Percentiles rank a stretch among this genome's conserved stretches.
phyloP scores from a whole-genome alignment of 1,139 yeast genomes.

The Diutina sp. region DNA sequence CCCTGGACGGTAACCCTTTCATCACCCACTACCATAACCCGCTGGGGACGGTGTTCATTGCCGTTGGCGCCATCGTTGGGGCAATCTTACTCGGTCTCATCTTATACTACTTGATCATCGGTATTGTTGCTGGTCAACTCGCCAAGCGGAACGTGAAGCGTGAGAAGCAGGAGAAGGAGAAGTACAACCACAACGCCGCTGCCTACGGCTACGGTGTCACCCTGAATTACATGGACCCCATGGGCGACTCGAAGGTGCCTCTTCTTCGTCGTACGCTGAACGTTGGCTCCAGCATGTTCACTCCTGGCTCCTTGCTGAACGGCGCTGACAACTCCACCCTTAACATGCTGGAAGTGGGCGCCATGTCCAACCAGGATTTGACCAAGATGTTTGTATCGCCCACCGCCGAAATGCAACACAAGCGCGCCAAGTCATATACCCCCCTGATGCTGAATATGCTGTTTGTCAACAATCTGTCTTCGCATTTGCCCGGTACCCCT shows the following conservation, averaged over 20 bases:
- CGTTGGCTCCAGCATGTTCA: slow-evolving; percentile 2
- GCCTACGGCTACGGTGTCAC: slow-evolving; percentile 19
- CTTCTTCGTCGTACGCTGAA: slow-evolving; percentile 15
- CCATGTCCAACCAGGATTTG: slow-evolving; percentile 27
- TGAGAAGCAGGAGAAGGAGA: slow-evolving; percentile 25
- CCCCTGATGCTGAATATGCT: slow-evolving; percentile 12
- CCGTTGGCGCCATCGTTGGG: slow-evolving; percentile 60
- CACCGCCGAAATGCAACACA: slow-evolving; percentile 55
- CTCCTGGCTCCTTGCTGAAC: slow-evolving; percentile 11
- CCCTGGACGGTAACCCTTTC: slow-evolving; percentile 47
- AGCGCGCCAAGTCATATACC: slow-evolving; percentile 15
- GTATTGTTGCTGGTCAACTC: slow-evolving; percentile 23
- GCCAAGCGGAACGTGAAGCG: slow-evolving; percentile 22
- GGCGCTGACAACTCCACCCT: slow-evolving; percentile 28
- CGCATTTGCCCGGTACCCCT: slow-evolving; percentile 12
- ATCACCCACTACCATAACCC: slow-evolving; percentile 39
- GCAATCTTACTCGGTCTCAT: slow-evolving; percentile 35
- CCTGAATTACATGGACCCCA: slow-evolving; percentile 10
- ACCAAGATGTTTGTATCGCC: slow-evolving; percentile 63
- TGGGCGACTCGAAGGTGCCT: slow-evolving; percentile 22
- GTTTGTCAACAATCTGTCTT: slow-evolving; percentile 15
- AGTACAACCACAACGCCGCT: slow-evolving; percentile 21
- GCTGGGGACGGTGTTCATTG: slow-evolving; percentile 70
- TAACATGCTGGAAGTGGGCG: slow-evolving; percentile 21
- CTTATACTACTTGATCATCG: slow-evolving; percentile 23